Evolutionary conservation across 2,329 filamentous ascomycete genomes (phyloP), one percentile per base, ranked within the genome.

Genomic region (Cytospora piceae): DNA sequence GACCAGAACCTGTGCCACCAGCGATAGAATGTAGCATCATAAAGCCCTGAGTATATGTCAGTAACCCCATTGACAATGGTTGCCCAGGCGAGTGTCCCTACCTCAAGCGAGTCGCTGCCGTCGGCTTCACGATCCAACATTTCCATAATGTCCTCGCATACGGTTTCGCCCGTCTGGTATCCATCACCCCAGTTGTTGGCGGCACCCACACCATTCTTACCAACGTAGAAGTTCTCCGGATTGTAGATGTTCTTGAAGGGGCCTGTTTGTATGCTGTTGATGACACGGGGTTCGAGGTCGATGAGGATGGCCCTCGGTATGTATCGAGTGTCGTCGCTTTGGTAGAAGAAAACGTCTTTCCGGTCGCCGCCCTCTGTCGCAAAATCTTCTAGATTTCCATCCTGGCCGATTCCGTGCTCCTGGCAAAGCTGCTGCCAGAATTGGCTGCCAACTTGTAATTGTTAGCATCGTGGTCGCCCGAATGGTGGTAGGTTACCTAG

Each of bases 211-310:
- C 95, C 95, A 79, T 94, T 91, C 77, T 97, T 96, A 73, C 94
- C 93, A 61, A 98, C 88, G 77, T 96, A 99, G 80, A 98, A 97
- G 82, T 99, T 99, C 79, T 99, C 95, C 0, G 95, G 95, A 76
- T 99, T 99, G 86, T 99, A 99, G 67, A 99, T 99, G 77, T 99
- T 98, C 78, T 90, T 93, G 83, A 99, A 99, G 0, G 94, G 90
- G 1, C 95, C 93, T 12, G 90, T 90, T 80, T 98, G 94, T 72
- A 99, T 99, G 68, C 88, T 83, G 75, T 98, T 91, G 74, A 99
- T 91, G 69, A 98, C 94, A 70, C 95, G 87, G 29, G 95, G 95
- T 79, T 99, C 95, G 49, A 99, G 83, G 76, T 99, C 95, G 69
- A 99, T 90, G 60, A 99, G 83, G 73, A 99, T 98, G 57, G 95